Percentiles rank a stretch among this genome's conserved stretches.
phyloP scores from a whole-genome alignment of 805 yeast species.

The Saccharomycopsis amapae region DNA sequence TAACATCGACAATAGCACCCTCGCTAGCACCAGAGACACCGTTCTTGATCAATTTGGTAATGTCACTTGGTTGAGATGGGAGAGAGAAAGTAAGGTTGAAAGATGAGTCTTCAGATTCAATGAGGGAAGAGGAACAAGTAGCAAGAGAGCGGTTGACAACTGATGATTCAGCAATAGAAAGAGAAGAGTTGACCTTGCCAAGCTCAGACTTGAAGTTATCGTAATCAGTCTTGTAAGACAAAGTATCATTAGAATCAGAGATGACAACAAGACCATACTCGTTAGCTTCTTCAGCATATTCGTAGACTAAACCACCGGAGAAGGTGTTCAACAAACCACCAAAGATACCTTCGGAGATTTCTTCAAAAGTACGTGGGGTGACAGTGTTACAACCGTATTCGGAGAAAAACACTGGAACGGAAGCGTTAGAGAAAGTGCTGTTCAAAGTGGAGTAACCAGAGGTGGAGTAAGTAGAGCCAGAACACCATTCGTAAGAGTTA shows the following conservation, averaged over 20 bases:
- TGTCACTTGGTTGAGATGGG: slow-evolving; percentile 42
- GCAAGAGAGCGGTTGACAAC: slow-evolving; percentile 29
- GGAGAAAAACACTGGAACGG: slow-evolving; percentile 62
- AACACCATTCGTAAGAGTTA: slow-evolving; percentile 95
- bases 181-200: slow-evolving; percentile 29
- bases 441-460: slow-evolving; percentile 66
- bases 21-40: slow-evolving; percentile 41
- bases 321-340: slow-evolving; percentile 60
- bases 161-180: slow-evolving; percentile 32
- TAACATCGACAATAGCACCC: slow-evolving; percentile 38
- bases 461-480: slow-evolving; percentile 52
- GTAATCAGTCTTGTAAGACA: slow-evolving; percentile 43
- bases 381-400: slow-evolving; percentile 80
- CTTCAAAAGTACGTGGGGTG: slow-evolving; percentile 79
- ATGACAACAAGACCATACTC: slow-evolving; percentile 70
- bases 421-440: slow-evolving; percentile 47
- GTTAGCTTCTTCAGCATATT: slow-evolving; percentile 70
- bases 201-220: slow-evolving; percentile 41
- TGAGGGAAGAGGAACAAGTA: slow-evolving; percentile 35
- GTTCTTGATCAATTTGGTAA: slow-evolving; percentile 36
- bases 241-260: slow-evolving; percentile 36
- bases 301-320: slow-evolving; percentile 92
- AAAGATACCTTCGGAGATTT: slow-evolving; percentile 60
- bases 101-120: slow-evolving; percentile 32
- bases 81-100: slow-evolving; percentile 42